These are phyloP conservation scores for Protostelium mycophagum DNA, from an alignment of 78 protist species.

Conservation along the genomic window DNA sequence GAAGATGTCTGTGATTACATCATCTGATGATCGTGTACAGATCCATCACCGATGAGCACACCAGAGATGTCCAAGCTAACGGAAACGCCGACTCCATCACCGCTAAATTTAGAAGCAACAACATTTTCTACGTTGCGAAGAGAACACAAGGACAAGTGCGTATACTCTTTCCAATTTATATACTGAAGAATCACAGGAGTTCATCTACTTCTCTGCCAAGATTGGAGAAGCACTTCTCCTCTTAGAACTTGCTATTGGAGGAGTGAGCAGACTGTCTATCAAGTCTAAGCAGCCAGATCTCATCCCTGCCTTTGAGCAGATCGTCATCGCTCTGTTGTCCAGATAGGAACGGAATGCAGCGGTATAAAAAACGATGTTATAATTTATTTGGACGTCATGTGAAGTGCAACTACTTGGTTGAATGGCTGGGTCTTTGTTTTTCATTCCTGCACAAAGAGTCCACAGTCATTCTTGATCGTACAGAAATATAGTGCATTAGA, in stretches of 20 bases:
- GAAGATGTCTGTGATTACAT: neutral
- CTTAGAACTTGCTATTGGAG: neutral
- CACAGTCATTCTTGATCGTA: no score
- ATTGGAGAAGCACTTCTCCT: neutral
- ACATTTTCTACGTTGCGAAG: neutral
- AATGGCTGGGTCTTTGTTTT: no score
- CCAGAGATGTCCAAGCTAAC: neutral
- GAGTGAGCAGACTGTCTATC: neutral
- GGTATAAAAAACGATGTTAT: no score
- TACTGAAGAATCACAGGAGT: neutral
- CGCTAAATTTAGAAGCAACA: neutral
- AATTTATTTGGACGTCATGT: no score
- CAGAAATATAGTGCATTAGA: no score
- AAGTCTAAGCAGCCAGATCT: neutral
- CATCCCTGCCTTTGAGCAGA: neutral
- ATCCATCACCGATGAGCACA: neutral
- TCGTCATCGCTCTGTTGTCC: neutral
- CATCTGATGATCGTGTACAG: neutral
- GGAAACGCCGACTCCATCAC: neutral
- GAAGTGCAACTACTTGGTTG: no score
- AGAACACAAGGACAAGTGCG: no score
- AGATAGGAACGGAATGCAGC: no score
- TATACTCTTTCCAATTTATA: no score
- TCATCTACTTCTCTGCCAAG: neutral
- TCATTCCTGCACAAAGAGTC: no score